phyloP scores from a whole-genome alignment of 2,329 filamentous ascomycete genomes.

The Pyrenophora teres region DNA sequence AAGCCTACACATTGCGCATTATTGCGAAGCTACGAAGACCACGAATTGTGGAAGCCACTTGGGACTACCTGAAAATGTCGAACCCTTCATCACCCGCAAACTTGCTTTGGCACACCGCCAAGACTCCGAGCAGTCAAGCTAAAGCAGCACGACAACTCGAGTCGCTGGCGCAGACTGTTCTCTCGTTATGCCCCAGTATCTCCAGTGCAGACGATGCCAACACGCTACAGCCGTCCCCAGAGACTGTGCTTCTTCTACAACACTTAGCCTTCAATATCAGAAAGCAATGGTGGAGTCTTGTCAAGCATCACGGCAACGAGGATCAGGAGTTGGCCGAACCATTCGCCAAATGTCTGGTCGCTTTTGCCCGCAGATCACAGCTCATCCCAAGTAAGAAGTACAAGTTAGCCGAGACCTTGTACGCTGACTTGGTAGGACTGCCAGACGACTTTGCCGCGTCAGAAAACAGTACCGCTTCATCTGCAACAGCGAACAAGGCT shows the following conservation, averaged over 20 bases:
- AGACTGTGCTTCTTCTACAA: constrained; percentile 66
- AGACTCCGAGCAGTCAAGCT: constrained; percentile 52
- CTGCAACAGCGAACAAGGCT: constrained; percentile 18
- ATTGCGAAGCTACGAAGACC: constrained; percentile 66
- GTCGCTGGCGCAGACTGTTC: constrained; percentile 65
- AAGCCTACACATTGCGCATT: constrained; percentile 68
- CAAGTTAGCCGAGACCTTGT: constrained; percentile 42
- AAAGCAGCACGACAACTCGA: constrained; percentile 71
- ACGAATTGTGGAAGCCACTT: constrained; percentile 60
- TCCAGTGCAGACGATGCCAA: constrained; percentile 67
- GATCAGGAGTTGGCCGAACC: constrained; percentile 70
- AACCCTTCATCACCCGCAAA: constrained; percentile 62
- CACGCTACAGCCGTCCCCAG: constrained; percentile 61
- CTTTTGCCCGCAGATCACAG: constrained; percentile 62
- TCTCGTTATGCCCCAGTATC: constrained; percentile 70
- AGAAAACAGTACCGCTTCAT: background rate
- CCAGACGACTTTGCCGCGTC: background rate
- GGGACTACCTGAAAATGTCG: constrained; percentile 60
- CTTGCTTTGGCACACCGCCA: constrained; percentile 58
- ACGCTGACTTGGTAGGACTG: constrained; percentile 25
- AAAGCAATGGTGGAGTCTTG: constrained; percentile 68
- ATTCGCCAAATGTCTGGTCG: constrained; percentile 64
- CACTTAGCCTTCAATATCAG: constrained; percentile 65
- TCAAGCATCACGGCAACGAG: constrained; percentile 62
- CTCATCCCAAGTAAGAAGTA: constrained; percentile 47